Evolutionary conservation across 768 basidiomycete species (phyloP), one percentile per base, ranked within the genome.

Genomic region (Leucocoprinus sp.): DNA sequence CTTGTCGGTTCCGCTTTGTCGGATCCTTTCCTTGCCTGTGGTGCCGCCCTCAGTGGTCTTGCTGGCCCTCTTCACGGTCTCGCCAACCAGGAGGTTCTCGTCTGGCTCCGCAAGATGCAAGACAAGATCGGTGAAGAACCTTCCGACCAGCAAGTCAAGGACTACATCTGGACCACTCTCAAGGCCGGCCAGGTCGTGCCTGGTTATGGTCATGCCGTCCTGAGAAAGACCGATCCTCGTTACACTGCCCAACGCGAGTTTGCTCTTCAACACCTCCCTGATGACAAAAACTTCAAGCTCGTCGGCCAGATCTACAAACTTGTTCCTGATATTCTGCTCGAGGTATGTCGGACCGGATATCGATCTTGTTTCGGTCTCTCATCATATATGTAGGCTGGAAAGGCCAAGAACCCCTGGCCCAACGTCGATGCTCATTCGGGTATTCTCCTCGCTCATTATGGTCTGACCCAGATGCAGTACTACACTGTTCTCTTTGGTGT

Each of bases 371-470:
- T 15, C 9, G 44, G 19, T 27, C 24, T 28, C 29, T 51, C 51
- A 42, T 7, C 37, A 5, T 36, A 15, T 37, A 29, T 41, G 54
- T 39, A 85, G 83, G 87, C 88, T 54, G 88, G 88, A 54, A 91
- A 91, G 65, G 88, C 87, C 14, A 91, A 90, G 76, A 91, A 91
- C 71, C 88, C 88, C 1, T 91, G 86, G 86, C 93, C 93, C 36
- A 98, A 97, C 63, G 93, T 98, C 46, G 93, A 97, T 63, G 91
- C 93, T 40, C 93, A 95, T 71, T 97, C 95, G 12, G 92, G 90
- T 66, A 88, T 80, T 43, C 78, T 93, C 37, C 68, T 93, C 17
- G 84, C 84, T 22, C 71, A 93, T 67, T 93, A 92, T 57, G 90
- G 90, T 39, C 69, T 95, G 45, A 78, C 74, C 52, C 80, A 93